Evolutionary conservation across 2,329 filamentous ascomycete species (phyloP).

Genomic region (Pseudofabraea citricarpa): DNA sequence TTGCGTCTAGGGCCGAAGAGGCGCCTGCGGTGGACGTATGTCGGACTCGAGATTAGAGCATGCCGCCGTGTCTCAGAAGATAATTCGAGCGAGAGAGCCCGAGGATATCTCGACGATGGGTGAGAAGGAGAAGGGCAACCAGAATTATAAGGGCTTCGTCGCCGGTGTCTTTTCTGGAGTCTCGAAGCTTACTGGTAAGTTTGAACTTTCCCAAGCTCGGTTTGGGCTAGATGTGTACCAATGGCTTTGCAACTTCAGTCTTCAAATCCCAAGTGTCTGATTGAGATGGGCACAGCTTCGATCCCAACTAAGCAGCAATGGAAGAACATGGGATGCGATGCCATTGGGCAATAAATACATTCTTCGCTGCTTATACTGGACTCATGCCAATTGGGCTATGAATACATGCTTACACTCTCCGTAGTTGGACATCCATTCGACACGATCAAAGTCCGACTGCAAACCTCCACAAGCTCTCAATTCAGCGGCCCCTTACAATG

Average conservation of each 20-base stretch:
- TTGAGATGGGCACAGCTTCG: slow-evolving; percentile 1
- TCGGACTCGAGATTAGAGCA: no score
- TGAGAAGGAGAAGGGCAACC: slow-evolving; percentile 34
- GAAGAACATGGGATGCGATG: no score
- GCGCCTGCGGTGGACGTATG: no score
- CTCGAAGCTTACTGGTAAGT: slow-evolving; percentile 76
- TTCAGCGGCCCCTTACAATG: slow-evolving; percentile 88
- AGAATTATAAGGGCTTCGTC: slow-evolving; percentile 85
- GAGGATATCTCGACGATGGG: no score
- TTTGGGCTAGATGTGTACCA: neutral
- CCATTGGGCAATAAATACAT: no score
- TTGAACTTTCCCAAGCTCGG: neutral
- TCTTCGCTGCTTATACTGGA: no score
- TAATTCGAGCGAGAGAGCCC: no score
- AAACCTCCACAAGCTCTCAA: slow-evolving; percentile 72
- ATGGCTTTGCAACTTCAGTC: neutral
- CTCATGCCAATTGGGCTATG: no score
- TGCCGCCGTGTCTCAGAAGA: no score
- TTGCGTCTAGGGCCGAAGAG: no score
- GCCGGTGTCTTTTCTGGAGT: slow-evolving; percentile 95
- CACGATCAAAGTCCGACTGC: slow-evolving; percentile 92
- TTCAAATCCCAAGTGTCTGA: slow-evolving; percentile 27
- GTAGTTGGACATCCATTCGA: slow-evolving; percentile 75
- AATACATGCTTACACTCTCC: neutral
- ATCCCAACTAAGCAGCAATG: no score